Conservation (phyloP, 176 grass and related monocot genomes). For the Lolium multiflorum region DNA sequence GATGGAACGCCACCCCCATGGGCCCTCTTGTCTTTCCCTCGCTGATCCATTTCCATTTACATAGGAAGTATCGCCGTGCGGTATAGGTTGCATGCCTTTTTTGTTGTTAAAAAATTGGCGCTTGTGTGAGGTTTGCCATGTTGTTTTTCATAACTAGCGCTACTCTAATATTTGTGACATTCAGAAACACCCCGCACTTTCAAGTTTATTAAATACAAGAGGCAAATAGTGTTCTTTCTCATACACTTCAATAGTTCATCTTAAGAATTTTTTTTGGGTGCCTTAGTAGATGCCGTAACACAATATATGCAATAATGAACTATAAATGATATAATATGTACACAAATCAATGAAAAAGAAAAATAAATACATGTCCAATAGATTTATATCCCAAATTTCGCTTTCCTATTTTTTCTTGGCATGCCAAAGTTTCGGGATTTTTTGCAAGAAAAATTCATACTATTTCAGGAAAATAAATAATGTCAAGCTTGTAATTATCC, state of each 20-base stretch:
- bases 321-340: background rate
- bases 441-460: background rate
- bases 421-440: background rate
- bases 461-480: background rate
- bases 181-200: background rate
- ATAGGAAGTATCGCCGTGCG: background rate
- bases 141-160: background rate
- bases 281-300: background rate
- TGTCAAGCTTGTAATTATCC: background rate
- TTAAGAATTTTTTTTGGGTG: background rate
- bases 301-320: background rate
- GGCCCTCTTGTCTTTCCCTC: background rate
- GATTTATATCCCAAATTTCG: too few relatives aligned
- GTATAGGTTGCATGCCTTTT: background rate
- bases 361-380: too few relatives aligned
- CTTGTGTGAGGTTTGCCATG: background rate
- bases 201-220: background rate
- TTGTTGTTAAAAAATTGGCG: background rate
- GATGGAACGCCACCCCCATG: background rate
- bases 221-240: background rate
- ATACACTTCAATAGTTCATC: background rate
- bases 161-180: background rate
- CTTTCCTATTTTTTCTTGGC: background rate
- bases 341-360: too few relatives aligned
- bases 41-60: background rate